Conservation (phyloP, 2,329 filamentous ascomycete genomes). For the Aspergillus carbonarius region DNA sequence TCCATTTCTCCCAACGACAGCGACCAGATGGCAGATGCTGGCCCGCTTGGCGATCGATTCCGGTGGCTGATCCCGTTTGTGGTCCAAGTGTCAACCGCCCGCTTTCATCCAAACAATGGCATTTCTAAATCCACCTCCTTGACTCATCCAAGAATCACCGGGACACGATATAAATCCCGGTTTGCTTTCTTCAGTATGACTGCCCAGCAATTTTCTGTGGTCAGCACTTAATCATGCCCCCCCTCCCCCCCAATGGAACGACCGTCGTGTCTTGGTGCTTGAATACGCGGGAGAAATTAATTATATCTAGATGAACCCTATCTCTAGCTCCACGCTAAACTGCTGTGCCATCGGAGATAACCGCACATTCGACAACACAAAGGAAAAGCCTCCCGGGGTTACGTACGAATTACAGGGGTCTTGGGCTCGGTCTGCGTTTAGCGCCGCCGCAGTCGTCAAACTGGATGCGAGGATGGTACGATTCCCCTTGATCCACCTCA, state of each 20-base stretch:
- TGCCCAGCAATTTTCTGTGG: too few species aligned
- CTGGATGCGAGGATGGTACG: background rate
- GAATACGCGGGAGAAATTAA: background rate
- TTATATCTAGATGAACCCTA: background rate
- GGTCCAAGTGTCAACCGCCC: background rate
- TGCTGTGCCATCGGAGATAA: background rate
- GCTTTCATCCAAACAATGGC: background rate
- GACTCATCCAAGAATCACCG: background rate
- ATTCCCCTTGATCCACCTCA: background rate
- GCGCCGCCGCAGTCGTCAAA: background rate
- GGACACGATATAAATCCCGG: background rate
- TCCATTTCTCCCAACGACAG: background rate
- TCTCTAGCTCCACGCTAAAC: background rate
- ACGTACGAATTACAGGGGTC: background rate
- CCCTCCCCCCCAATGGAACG: background rate
- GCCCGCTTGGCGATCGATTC: background rate
- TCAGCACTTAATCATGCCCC: too few species aligned
- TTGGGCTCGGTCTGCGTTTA: background rate
- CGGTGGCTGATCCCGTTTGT: background rate
- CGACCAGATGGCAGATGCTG: too few species aligned
- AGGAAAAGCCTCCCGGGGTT: background rate
- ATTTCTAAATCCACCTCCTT: background rate
- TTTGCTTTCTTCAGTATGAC: background rate
- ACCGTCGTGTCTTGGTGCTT: background rate
- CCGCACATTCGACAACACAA: background rate